Conservation (phyloP, 2,329 filamentous ascomycete genomes). For the Sphaceloma murrayae region DNA sequence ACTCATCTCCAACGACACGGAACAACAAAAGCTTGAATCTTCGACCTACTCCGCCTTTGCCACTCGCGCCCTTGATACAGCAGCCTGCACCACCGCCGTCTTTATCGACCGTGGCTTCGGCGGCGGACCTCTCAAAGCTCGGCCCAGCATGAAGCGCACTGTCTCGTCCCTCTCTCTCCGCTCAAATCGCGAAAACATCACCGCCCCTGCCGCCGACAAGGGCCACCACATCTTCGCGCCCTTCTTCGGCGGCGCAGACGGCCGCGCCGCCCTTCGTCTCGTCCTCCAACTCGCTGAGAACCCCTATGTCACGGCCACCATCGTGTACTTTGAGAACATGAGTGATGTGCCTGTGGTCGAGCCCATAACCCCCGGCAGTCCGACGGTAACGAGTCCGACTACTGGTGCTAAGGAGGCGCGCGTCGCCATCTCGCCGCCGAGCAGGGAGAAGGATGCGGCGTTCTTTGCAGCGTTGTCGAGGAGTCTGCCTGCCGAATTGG, state of each 20-base stretch:
- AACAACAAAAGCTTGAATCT: conserved; percentile 49
- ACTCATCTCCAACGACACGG: conserved; percentile 42
- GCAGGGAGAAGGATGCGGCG: conserved; percentile 37
- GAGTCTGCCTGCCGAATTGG: conserved; percentile 44
- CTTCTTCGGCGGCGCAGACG: conserved; percentile 77
- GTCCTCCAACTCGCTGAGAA: conserved; percentile 78
- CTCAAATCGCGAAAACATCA: conserved; percentile 48
- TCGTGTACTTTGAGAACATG: conserved; percentile 50
- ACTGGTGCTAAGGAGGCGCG: conserved; percentile 4
- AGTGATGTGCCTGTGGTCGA: conserved; percentile 14
- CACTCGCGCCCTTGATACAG: conserved; percentile 52
- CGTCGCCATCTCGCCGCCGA: conserved; percentile 1
- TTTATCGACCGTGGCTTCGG: conserved; percentile 67
- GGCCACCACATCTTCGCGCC: conserved; percentile 79
- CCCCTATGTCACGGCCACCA: conserved; percentile 64
- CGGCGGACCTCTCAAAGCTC: conserved; percentile 32
- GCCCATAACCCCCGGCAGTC: background rate
- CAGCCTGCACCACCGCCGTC: conserved; percentile 61
- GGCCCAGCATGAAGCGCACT: conserved; percentile 37
- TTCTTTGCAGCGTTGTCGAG: conserved; percentile 51
- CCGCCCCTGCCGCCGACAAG: conserved; percentile 52
- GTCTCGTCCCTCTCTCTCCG: conserved; percentile 51
- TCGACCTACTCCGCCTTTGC: conserved; percentile 65
- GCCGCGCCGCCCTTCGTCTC: conserved; percentile 67
- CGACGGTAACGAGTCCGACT: background rate